phyloP scores from a whole-genome alignment of 208 protist genomes.

The Leishmania mexicana region DNA sequence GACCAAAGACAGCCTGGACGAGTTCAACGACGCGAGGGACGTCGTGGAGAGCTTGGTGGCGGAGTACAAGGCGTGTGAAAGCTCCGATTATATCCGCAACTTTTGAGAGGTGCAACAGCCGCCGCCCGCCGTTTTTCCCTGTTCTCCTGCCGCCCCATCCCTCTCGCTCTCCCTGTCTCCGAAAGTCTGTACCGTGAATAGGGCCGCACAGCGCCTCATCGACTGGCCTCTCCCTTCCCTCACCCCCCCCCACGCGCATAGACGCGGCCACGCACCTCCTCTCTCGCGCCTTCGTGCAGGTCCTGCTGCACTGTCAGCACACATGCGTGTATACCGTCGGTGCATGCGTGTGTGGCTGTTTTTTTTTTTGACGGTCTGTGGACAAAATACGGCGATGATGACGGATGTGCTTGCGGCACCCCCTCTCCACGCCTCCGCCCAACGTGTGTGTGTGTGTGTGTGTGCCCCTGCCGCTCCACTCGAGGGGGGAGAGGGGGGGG shows the following conservation, averaged over 20 bases:
- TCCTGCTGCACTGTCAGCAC: neutral
- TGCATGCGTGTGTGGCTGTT: neutral
- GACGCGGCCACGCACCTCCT: neutral
- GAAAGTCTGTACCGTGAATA: neutral
- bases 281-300: neutral
- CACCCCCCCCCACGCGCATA: neutral
- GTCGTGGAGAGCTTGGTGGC: slow-evolving; percentile 95
- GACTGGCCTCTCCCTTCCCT: neutral
- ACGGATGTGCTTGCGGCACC: neutral
- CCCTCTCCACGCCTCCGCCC: neutral
- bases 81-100: slow-evolving; percentile 94
- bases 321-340: neutral
- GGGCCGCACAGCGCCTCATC: neutral
- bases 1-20: slow-evolving; percentile 94
- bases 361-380: neutral
- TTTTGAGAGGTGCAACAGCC: slow-evolving; percentile 42
- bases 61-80: slow-evolving; percentile 98
- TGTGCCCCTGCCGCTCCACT: neutral
- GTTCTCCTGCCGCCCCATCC: neutral
- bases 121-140: neutral
- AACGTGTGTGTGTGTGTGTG: neutral
- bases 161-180: neutral
- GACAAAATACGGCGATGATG: neutral
- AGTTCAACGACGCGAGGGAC: slow-evolving; percentile 96
- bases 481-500: neutral